Base-by-base conservation (phyloP, 2,329 filamentous ascomycete genomes). In the Trematosphaeria pertusa region DNA sequence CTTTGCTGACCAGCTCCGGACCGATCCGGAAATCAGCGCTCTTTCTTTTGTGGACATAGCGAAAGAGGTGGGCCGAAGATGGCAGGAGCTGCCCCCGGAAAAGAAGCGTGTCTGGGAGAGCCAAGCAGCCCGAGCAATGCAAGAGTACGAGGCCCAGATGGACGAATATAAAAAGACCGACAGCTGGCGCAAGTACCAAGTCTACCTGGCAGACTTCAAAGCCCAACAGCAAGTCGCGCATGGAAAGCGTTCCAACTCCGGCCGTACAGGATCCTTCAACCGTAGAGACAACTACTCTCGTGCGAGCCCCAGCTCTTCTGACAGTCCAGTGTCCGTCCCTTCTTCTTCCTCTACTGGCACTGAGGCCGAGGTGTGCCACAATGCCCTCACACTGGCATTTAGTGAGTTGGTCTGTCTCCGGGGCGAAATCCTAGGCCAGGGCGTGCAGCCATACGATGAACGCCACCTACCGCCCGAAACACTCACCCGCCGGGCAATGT, bases 41-140 rank as follows among this genome's bases (percentile, higher is more conserved):
- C 58, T 72, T 8, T 69, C 68, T 11, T 74, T 74, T 50, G 67
- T 73, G 4, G 62, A 71, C 39, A 73, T 73, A 47, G 70, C 71
- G 30, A 60, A 62, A 42, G 67, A 70, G 38, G 71, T 73, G 2
- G 71, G 71, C 5, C 55, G 66, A 34, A 55, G 61, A 59, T 74
- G 71, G 71, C 70, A 72, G 48, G 56, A 65, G 18, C 55, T 74
- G 2, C 61, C 66, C 3, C 38, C 62, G 7, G 69, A 71, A 39
- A 56, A 67, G 43, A 73, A 72, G 50, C 65, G 68, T 6, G 48
- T 62, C 0, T 73, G 70, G 70, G 71, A 73, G 36, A 65, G 64
- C 44, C 62, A 70, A 28, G 70, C 71, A 5, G 69, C 71, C 11
- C 60, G 62, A 18, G 63, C 69, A 20, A 67, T 71, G 64, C 68